A percentile compares a stretch with the other conserved stretches of the same genome.
These are phyloP conservation scores for Biscogniauxia sp. DNA, from an alignment of 2,329 filamentous ascomycete species.

Conservation along the genomic window DNA sequence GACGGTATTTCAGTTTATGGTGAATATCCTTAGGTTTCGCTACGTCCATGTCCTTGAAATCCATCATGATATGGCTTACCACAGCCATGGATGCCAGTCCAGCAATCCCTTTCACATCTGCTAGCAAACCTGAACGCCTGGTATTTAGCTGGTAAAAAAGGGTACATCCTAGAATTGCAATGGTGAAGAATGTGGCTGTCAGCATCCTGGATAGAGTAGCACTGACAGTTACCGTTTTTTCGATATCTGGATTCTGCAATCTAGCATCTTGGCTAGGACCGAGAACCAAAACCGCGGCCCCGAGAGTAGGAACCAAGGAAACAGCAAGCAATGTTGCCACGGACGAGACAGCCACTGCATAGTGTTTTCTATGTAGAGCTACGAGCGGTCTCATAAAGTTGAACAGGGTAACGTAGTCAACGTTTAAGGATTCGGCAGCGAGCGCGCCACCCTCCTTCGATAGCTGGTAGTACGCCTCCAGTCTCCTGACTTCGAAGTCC, in stretches of 20 bases:
- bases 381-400: constrained; percentile 63
- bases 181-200: constrained; percentile 53
- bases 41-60: constrained; percentile 70
- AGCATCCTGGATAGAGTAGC: constrained; percentile 61
- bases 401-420: constrained; percentile 70
- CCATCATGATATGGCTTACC: constrained; percentile 68
- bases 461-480: constrained; percentile 66
- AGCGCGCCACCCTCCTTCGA: constrained; percentile 59
- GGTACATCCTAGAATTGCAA: constrained; percentile 55
- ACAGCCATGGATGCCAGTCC: constrained; percentile 75
- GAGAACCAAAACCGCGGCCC: constrained; percentile 60
- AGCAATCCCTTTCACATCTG: constrained; percentile 70
- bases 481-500: constrained; percentile 64
- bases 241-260: constrained; percentile 36
- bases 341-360: constrained; percentile 66
- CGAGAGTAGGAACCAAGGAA: constrained; percentile 66
- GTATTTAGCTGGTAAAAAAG: constrained; percentile 61
- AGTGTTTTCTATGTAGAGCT: constrained; percentile 62
- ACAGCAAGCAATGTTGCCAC: constrained; percentile 63
- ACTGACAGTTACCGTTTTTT: constrained; percentile 57
- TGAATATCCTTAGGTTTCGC: constrained; percentile 67
- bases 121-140: constrained; percentile 63
- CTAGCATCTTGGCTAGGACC: constrained; percentile 50
- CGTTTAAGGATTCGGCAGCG: constrained; percentile 66
- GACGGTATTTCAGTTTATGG: constrained; percentile 60